These are phyloP conservation scores for Combretum micranthum DNA, from an alignment of 345 rosid species.

Conservation along the genomic window DNA sequence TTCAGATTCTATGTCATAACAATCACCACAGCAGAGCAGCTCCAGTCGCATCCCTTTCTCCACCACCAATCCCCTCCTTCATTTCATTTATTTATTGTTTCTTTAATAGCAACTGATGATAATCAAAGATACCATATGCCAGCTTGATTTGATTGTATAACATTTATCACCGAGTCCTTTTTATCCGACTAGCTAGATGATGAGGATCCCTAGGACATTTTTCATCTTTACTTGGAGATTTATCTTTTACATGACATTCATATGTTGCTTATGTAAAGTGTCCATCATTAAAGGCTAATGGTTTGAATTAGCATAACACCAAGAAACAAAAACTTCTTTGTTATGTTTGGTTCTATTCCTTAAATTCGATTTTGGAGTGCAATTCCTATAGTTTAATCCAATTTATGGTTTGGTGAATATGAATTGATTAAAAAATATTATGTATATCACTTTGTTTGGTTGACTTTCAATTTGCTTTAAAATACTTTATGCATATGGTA, in stretches of 20 bases:
- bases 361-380: too few species aligned
- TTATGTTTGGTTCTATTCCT: conserved; percentile 20
- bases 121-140: conserved; percentile 3
- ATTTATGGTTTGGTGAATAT: too few species aligned
- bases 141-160: conserved; percentile 5
- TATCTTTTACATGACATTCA: not conserved
- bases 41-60: conserved; percentile 1
- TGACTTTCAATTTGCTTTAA: too few species aligned
- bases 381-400: too few species aligned
- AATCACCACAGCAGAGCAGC: not conserved
- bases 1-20: conserved; percentile 68
- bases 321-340: conserved; percentile 44
- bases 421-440: too few species aligned
- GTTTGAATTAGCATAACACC: conserved; percentile 3
- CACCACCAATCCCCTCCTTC: not conserved
- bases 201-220: not conserved
- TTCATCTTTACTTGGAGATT: too few species aligned
- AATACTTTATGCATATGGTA: too few species aligned
- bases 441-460: too few species aligned
- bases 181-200: conserved; percentile 1
- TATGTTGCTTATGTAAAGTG: not conserved
- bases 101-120: too few species aligned
- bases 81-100: too few species aligned
- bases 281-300: too few species aligned
- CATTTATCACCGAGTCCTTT: too few species aligned